Conservation (phyloP, 2,329 filamentous ascomycete species). For the Dactylellina drechsleri region DNA sequence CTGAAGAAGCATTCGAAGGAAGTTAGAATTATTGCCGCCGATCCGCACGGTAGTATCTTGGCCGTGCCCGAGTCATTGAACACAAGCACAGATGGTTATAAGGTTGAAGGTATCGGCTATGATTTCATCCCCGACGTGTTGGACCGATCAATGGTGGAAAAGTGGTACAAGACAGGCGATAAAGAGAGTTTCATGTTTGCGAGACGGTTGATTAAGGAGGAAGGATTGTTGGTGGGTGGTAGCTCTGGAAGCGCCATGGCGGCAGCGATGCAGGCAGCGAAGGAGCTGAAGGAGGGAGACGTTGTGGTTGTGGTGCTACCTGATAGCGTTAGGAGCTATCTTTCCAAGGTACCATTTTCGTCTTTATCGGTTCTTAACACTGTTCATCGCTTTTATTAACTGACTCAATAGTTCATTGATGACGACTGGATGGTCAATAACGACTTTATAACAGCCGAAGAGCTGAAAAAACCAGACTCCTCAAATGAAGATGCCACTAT, state of each 20-base stretch:
- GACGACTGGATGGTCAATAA: slow-evolving; percentile 99
- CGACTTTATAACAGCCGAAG: slow-evolving; percentile 76
- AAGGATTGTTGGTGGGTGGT: slow-evolving; percentile 91
- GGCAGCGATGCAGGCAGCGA: slow-evolving; percentile 63
- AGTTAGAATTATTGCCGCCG: slow-evolving; percentile 89
- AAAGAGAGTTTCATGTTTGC: slow-evolving; percentile 89
- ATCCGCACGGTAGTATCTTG: slow-evolving; percentile 90
- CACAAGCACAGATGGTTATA: slow-evolving; percentile 83
- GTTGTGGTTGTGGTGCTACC: slow-evolving; percentile 90
- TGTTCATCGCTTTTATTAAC: too few relatives aligned
- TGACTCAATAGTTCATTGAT: slow-evolving; percentile 76
- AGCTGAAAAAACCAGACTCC: slow-evolving; percentile 61
- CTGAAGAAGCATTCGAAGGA: slow-evolving; percentile 85
- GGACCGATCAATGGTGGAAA: slow-evolving; percentile 80
- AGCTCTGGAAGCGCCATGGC: slow-evolving; percentile 94
- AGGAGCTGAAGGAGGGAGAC: slow-evolving; percentile 83
- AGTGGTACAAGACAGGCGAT: slow-evolving; percentile 99
- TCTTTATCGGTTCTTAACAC: too few relatives aligned
- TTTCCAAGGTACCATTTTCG: slow-evolving; percentile 74
- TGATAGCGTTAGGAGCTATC: slow-evolving; percentile 95
- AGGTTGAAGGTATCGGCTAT: slow-evolving; percentile 98
- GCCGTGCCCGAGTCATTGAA: slow-evolving; percentile 84
- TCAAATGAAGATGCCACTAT: slow-evolving; percentile 82
- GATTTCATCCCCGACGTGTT: slow-evolving; percentile 97
- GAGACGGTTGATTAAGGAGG: slow-evolving; percentile 89